Evolutionary conservation across 371 early-diverging fungal species (phyloP), one percentile per base, ranked within the genome.

Genomic region (Mucor lusitanicus): DNA sequence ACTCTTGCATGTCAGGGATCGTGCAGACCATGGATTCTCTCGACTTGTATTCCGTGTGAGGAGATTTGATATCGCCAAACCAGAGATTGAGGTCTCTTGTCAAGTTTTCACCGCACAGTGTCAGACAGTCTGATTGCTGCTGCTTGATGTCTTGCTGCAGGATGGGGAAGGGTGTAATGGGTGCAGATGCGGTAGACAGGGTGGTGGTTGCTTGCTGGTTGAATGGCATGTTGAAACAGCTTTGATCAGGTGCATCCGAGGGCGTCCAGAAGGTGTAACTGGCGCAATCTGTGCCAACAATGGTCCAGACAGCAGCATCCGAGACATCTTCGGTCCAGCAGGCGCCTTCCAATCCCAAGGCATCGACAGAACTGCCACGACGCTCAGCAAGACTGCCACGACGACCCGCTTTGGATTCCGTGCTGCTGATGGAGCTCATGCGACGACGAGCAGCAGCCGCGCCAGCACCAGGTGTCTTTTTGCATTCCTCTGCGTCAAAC

Each of bases 231-330:
- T 68, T 59, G 35, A 68, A 62, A 28, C 50, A 23, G 56, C 60
- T 44, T 70, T 68, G 59, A 27, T 54, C 54, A 17, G 42, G 15
- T 30, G 60, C 33, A 42, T 68, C 44, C 17, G 69, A 56, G 65
- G 61, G 13, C 21, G 85, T 80, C 77, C 80, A 84, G 61, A 92
- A 92, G 50, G 87, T 87, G 66, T 90, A 92, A 44, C 85, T 90
- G 2, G 90, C 90, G 68, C 90, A 92, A 69, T 93, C 80, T 4
- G 94, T 92, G 32, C 94, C 92, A 8, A 95, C 94, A 67, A 95
- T 89, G 3, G 95, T 95, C 95, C 95, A 95, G 0, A 95, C 92
- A 0, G 93, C 90, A 6, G 87, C 85, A 80, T 95, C 95, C 1
- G 91, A 90, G 7, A 94, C 93, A 73, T 94, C 94, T 73, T 92